phyloP scores from a whole-genome alignment of 768 basidiomycete genomes.

The Termitomyces sp. region DNA sequence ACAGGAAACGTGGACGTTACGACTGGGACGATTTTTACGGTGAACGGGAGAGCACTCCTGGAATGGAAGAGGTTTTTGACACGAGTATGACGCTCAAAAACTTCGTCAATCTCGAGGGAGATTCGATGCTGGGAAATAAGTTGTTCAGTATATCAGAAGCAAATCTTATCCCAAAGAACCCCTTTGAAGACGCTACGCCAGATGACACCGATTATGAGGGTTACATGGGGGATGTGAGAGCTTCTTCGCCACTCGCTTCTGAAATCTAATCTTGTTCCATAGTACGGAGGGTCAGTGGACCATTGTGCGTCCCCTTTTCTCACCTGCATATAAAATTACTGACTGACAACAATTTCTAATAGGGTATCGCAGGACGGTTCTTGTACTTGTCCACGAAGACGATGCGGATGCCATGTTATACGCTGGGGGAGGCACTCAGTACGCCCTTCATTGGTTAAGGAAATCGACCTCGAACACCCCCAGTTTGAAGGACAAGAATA shows the following conservation, averaged over 20 bases:
- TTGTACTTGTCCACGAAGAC: constrained; percentile 8
- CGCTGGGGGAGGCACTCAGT: constrained; percentile 10
- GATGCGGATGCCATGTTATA: not conserved
- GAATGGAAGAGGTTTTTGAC: constrained; percentile 5
- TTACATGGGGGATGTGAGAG: constrained; percentile 38
- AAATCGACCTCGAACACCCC: constrained; percentile 6
- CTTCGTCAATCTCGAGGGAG: constrained; percentile 31
- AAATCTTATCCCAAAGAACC: constrained; percentile 29
- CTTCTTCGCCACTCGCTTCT: not conserved
- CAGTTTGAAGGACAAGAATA: not conserved
- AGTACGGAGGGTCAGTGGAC: constrained; percentile 24
- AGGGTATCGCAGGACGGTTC: constrained; percentile 14
- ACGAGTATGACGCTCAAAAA: constrained; percentile 19
- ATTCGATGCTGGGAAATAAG: constrained; percentile 8
- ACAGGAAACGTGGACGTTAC: no score
- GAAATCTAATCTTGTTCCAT: not conserved
- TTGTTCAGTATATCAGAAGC: constrained; percentile 19
- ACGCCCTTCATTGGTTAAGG: not conserved
- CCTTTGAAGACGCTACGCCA: constrained; percentile 29
- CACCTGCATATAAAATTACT: no score
- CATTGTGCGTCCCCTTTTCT: constrained; percentile 23
- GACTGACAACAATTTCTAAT: no score
- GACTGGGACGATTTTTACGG: no score
- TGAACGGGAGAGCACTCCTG: no score
- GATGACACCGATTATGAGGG: constrained; percentile 36